These are phyloP conservation scores for Brassica rapa DNA, from an alignment of 345 rosid species.

Conservation along the genomic window DNA sequence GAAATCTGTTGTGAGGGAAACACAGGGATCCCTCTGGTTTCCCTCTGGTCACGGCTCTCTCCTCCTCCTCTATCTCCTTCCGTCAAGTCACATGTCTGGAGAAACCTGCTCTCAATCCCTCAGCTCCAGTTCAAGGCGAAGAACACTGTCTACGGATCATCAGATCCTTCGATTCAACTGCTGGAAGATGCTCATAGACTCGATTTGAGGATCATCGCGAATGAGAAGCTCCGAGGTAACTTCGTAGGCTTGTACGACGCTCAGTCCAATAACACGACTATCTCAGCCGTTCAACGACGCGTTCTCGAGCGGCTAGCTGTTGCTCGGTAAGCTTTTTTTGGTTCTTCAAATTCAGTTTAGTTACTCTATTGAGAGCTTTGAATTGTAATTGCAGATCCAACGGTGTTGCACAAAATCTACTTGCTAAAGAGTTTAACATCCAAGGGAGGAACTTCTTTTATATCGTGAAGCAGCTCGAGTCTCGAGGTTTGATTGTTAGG, in stretches of 20 bases:
- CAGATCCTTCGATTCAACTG: conserved; percentile 48
- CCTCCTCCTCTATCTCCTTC: conserved; percentile 34
- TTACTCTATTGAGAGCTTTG: not conserved
- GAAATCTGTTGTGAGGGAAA: conserved; percentile 63
- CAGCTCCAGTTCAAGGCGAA: conserved; percentile 50
- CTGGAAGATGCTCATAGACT: conserved; percentile 56
- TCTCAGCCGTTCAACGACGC: conserved; percentile 53
- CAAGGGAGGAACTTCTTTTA: conserved; percentile 74
- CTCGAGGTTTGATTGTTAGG: conserved; percentile 69
- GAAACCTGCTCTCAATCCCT: conserved; percentile 54
- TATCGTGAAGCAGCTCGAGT: conserved; percentile 67
- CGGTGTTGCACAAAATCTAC: conserved; percentile 75
- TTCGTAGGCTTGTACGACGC: conserved; percentile 68
- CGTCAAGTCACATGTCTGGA: conserved; percentile 54
- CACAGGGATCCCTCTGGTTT: conserved; percentile 46
- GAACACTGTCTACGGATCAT: conserved; percentile 33
- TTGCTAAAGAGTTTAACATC: conserved; percentile 69
- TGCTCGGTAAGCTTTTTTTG: conserved; percentile 45
- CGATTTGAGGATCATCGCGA: conserved; percentile 52
- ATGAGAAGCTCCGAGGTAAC: conserved; percentile 60
- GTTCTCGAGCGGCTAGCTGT: conserved; percentile 64
- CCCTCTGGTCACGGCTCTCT: conserved; percentile 52
- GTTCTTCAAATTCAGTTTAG: not conserved
- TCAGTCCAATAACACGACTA: conserved; percentile 36
- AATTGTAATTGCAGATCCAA: conserved; percentile 47